Conservation (phyloP, 768 basidiomycete genomes). For the Mycena belliarum region DNA sequence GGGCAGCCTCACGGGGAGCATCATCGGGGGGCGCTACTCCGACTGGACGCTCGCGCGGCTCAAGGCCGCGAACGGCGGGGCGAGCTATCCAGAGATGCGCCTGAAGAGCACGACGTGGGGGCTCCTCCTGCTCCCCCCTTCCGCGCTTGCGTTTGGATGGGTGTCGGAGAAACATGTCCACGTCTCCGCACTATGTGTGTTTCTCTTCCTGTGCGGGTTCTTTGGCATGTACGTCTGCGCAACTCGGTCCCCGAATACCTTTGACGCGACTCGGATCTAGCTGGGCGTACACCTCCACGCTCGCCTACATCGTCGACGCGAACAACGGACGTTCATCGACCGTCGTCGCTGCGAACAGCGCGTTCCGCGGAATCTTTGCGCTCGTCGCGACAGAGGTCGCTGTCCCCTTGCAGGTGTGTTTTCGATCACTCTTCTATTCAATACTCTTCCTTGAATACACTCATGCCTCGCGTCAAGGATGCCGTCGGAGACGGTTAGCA, state of each 20-base stretch:
- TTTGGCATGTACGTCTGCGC: constrained; percentile 60
- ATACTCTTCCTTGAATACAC: not conserved
- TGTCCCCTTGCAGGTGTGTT: constrained; percentile 65
- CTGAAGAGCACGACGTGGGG: constrained; percentile 61
- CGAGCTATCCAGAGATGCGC: constrained; percentile 75
- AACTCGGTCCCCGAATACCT: not conserved
- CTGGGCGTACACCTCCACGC: constrained; percentile 62
- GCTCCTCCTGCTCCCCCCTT: constrained; percentile 60
- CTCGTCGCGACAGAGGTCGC: constrained; percentile 73
- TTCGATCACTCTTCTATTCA: not conserved
- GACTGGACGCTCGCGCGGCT: constrained; percentile 40
- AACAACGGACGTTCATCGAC: constrained; percentile 79
- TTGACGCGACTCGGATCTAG: constrained; percentile 22
- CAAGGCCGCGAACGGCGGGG: constrained; percentile 41
- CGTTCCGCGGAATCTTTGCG: constrained; percentile 69
- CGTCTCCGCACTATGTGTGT: constrained; percentile 67
- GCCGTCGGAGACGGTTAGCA: constrained; percentile 78
- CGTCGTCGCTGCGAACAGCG: constrained; percentile 76
- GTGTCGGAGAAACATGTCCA: constrained; percentile 61
- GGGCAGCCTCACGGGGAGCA: constrained; percentile 44
- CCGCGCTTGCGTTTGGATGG: constrained; percentile 76
- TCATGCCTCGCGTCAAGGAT: constrained; percentile 38
- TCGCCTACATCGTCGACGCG: constrained; percentile 87
- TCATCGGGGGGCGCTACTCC: constrained; percentile 49
- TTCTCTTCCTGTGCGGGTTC: constrained; percentile 74